phyloP scores from a whole-genome alignment of 495 filamentous ascomycete species.

The Xylaria bambusicola region DNA sequence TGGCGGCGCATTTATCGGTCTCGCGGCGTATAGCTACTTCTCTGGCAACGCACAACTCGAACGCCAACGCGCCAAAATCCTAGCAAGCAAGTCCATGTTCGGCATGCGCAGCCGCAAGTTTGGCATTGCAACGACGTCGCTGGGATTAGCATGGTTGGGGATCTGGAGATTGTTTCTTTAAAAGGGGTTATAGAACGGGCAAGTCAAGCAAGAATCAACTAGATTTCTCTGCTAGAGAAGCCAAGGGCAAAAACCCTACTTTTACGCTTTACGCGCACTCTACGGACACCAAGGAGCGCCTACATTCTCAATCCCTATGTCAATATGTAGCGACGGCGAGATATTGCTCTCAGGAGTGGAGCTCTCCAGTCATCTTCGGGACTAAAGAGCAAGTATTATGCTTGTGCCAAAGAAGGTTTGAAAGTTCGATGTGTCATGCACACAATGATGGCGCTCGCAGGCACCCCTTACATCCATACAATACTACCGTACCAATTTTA shows the following conservation, averaged over 20 bases:
- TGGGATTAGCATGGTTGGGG: conserved; percentile 69
- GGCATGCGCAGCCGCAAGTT: conserved; percentile 72
- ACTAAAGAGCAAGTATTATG: not conserved
- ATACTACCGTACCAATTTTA: no score
- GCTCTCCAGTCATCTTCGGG: not conserved
- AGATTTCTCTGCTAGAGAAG: not conserved
- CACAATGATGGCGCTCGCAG: not conserved
- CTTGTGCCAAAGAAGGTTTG: not conserved
- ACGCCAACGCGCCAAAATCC: conserved; percentile 66
- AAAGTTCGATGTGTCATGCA: not conserved
- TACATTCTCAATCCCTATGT: not conserved
- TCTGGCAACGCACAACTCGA: conserved; percentile 77
- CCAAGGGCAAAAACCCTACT: not conserved
- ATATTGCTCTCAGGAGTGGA: not conserved
- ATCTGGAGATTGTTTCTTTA: conserved; percentile 43
- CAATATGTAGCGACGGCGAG: not conserved
- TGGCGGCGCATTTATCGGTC: conserved; percentile 80
- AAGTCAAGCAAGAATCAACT: not conserved
- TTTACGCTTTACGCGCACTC: not conserved
- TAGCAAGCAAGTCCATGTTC: conserved; percentile 69
- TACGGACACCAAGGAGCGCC: not conserved
- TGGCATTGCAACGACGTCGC: conserved; percentile 71
- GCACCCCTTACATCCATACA: no score
- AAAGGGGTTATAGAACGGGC: not conserved
- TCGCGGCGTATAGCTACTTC: conserved; percentile 83